A percentile compares a stretch with the other conserved stretches of the same genome.
Evolutionary conservation across 1,139 yeast genomes (phyloP).

Genomic region (Hyphopichia buzzinii): DNA sequence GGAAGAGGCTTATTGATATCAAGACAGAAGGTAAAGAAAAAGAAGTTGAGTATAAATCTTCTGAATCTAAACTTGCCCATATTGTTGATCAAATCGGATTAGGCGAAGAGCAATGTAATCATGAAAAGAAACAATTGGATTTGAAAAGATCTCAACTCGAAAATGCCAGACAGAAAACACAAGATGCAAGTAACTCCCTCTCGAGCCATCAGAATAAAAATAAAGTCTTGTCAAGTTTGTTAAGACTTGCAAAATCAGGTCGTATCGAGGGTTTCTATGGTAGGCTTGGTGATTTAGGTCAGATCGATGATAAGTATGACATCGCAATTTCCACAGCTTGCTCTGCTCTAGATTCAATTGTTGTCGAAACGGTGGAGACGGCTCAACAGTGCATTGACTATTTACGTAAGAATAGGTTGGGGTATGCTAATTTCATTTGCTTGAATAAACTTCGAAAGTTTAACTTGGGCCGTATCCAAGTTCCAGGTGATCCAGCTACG

Average conservation of each 20-base stretch:
- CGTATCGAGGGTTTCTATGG: conserved; percentile 87
- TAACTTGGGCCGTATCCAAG: conserved; percentile 56
- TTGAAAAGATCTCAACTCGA: conserved; percentile 55
- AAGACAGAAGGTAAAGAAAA: conserved; percentile 54
- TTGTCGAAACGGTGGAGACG: conserved; percentile 89
- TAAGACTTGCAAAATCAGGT: conserved; percentile 73
- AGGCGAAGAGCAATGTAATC: conserved; percentile 58
- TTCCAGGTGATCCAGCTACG: conserved; percentile 65
- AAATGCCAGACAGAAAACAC: conserved; percentile 57
- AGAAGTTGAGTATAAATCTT: conserved; percentile 42
- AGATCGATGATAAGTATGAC: conserved; percentile 84
- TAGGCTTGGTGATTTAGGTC: conserved; percentile 85
- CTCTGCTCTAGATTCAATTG: conserved; percentile 87
- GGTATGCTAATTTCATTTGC: conserved; percentile 86
- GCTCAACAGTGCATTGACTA: conserved; percentile 92
- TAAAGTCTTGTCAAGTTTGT: conserved; percentile 68
- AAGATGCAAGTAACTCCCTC: conserved; percentile 61
- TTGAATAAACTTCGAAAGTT: conserved; percentile 70
- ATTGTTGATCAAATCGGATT: conserved; percentile 51
- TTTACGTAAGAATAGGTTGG: conserved; percentile 77
- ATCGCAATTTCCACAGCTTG: conserved; percentile 95
- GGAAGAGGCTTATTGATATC: conserved; percentile 46
- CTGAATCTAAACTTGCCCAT: conserved; percentile 46
- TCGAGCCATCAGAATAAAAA: conserved; percentile 64
- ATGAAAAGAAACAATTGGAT: conserved; percentile 48